A percentile compares a stretch with the other conserved stretches of the same genome.
Conservation (phyloP, 441 rosid genomes). For the Geranium incanum region DNA sequence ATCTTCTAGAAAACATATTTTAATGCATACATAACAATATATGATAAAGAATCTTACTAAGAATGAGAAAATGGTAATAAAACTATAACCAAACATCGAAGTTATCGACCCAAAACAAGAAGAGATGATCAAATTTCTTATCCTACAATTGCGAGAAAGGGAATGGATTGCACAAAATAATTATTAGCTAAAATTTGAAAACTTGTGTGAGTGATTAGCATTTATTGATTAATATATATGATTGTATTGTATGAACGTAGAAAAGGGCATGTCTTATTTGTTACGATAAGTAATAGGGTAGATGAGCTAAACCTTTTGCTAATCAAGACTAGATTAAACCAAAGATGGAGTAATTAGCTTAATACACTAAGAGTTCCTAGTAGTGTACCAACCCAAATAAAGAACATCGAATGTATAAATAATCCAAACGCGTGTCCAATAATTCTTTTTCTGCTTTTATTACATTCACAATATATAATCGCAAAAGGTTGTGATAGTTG, state of each 20-base stretch:
- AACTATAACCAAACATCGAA: too few species aligned
- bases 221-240: neutral
- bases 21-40: too few species aligned
- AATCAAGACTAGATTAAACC: neutral
- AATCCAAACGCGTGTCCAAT: neutral
- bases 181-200: neutral
- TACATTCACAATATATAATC: neutral
- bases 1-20: too few species aligned
- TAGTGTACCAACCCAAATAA: neutral
- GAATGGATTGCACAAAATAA: neutral
- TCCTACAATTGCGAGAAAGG: neutral
- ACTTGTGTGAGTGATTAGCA: neutral
- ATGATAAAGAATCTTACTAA: too few species aligned
- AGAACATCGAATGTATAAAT: neutral
- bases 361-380: neutral
- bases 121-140: neutral
- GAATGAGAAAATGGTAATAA: too few species aligned
- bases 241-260: neutral
- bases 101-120: neutral
- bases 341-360: neutral
- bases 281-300: neutral
- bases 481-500: too few species aligned
- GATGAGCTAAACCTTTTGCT: neutral
- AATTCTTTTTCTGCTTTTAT: too few species aligned
- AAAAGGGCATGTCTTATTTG: neutral